Percentiles rank a stretch among this genome's conserved stretches.
phyloP scores from a whole-genome alignment of 1,139 yeast species.

The Blastobotrys petasosporus region DNA sequence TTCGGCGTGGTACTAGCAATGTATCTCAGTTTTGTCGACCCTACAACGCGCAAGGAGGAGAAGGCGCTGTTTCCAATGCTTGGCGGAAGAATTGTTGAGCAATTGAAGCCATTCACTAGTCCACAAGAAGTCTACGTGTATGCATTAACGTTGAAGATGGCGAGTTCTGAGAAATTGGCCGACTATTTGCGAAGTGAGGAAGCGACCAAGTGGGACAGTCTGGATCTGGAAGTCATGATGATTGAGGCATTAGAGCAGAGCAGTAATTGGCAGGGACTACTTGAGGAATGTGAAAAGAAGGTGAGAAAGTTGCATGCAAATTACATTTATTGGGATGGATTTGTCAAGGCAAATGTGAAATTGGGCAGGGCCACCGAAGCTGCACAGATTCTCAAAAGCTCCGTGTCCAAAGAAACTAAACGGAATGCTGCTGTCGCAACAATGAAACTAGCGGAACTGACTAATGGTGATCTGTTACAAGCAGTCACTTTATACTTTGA shows the following conservation, averaged over 20 bases:
- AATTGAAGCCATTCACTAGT: constrained; percentile 39
- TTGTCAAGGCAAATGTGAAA: constrained; percentile 42
- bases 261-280: constrained; percentile 42
- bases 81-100: constrained; percentile 50
- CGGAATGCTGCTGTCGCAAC: constrained; percentile 57
- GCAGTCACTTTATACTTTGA: constrained; percentile 42
- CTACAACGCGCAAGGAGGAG: constrained; percentile 36
- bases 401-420: constrained; percentile 16
- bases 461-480: constrained; percentile 19
- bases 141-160: constrained; percentile 41
- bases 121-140: constrained; percentile 59
- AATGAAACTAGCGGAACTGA: constrained; percentile 36
- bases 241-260: constrained; percentile 41
- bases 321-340: constrained; percentile 34
- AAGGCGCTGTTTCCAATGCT: constrained; percentile 47
- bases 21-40: constrained; percentile 28
- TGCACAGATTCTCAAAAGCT: constrained; percentile 26
- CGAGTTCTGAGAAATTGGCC: constrained; percentile 33
- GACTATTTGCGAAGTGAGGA: constrained; percentile 31
- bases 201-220: constrained; percentile 41
- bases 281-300: constrained; percentile 26
- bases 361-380: constrained; percentile 31
- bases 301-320: constrained; percentile 21
- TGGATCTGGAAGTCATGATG: constrained; percentile 52
- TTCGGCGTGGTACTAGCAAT: constrained; percentile 42